These are phyloP conservation scores for Raphanus raphanistrum DNA, from an alignment of 345 rosid species.

Conservation along the genomic window DNA sequence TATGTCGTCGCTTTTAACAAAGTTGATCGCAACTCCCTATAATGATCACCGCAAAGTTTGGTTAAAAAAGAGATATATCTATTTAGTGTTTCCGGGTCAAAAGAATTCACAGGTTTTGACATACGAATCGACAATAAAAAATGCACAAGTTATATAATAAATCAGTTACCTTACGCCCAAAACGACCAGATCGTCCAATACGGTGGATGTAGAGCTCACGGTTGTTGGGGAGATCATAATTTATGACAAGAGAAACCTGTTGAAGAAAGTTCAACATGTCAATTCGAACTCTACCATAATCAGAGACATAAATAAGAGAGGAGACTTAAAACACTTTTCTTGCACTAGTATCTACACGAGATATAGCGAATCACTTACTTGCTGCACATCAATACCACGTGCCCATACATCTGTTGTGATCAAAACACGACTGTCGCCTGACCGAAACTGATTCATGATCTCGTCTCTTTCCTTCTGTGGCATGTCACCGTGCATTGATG, in stretches of 20 bases:
- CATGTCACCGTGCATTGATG: conserved; percentile 99
- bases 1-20: conserved; percentile 83
- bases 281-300: conserved; percentile 9
- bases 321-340: background rate
- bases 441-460: conserved; percentile 77
- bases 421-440: conserved; percentile 84
- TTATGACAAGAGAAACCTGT: conserved; percentile 93
- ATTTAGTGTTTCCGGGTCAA: too few species aligned
- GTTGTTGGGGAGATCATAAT: conserved; percentile 95
- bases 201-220: conserved; percentile 98
- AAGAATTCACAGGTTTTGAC: too few species aligned
- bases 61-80: background rate
- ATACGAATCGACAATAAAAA: background rate
- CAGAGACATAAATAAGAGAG: background rate
- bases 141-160: background rate
- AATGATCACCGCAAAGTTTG: background rate
- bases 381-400: conserved; percentile 94
- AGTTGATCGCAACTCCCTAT: conserved; percentile 92
- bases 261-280: conserved; percentile 4
- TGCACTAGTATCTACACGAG: conserved; percentile 6
- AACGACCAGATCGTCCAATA: conserved; percentile 97
- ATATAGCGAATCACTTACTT: conserved; percentile 49
- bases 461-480: conserved; percentile 98
- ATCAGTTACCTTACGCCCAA: conserved; percentile 85
- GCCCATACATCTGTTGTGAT: conserved; percentile 99